Percentiles rank a stretch among this genome's conserved stretches.
Evolutionary conservation across 495 filamentous ascomycete genomes (phyloP).

Genomic region (Amniculicola lignicola): DNA sequence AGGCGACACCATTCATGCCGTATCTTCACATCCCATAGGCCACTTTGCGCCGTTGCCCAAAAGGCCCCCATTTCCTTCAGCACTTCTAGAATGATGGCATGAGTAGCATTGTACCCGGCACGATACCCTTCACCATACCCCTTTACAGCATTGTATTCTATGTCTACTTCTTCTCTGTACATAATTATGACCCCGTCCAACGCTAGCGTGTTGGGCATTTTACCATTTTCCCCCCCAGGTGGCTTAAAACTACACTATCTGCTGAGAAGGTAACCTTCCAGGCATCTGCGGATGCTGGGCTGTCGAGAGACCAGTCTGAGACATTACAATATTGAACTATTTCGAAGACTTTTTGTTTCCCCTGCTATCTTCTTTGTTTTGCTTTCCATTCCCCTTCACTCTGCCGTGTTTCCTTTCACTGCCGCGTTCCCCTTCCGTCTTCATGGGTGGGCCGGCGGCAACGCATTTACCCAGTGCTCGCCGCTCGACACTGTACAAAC

Average conservation of each 20-base stretch:
- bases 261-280: too few relatives aligned
- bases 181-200: conserved; percentile 14
- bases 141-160: not conserved
- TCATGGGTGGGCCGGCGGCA: conserved; percentile 7
- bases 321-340: not conserved
- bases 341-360: not conserved
- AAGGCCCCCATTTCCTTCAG: too few relatives aligned
- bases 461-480: conserved; percentile 7
- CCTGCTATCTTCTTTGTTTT: too few relatives aligned
- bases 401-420: not conserved
- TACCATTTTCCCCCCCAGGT: too few relatives aligned
- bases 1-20: conserved; percentile 27
- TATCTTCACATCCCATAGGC: conserved; percentile 29
- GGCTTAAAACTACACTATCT: too few relatives aligned
- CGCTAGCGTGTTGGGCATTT: too few relatives aligned
- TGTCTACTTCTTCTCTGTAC: conserved; percentile 6
- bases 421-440: not conserved
- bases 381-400: not conserved
- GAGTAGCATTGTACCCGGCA: not conserved
- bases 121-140: conserved; percentile 1
- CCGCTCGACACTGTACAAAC: too few relatives aligned
- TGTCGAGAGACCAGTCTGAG: too few relatives aligned
- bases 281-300: too few relatives aligned
- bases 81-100: not conserved
- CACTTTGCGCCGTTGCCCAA: too few relatives aligned